Conservation (phyloP, 139 green algal species). For the Chlorella sp. region DNA sequence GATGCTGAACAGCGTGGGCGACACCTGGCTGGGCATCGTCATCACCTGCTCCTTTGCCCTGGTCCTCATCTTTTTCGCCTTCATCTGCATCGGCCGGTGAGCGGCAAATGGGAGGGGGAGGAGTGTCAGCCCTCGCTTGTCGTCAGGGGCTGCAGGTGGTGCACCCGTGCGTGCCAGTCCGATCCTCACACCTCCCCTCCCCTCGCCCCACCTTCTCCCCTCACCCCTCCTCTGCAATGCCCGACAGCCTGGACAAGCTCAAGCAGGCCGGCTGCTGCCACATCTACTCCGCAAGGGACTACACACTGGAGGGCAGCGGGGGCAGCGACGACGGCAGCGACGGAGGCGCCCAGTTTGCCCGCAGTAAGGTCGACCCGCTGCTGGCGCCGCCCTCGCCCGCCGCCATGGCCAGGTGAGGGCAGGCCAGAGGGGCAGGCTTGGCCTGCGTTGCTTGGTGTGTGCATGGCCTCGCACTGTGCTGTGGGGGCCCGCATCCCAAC, state of each 20-base stretch:
- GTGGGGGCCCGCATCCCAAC: neutral
- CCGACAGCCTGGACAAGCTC: conserved; percentile 23
- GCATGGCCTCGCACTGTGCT: neutral
- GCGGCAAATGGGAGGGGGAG: neutral
- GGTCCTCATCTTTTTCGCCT: neutral
- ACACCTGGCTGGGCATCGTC: conserved; percentile 12
- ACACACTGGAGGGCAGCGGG: neutral
- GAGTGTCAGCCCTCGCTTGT: too few relatives aligned
- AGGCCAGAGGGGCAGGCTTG: too few relatives aligned
- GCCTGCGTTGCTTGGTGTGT: too few relatives aligned
- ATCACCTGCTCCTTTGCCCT: conserved; percentile 12
- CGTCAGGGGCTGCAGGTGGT: neutral
- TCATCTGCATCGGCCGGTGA: conserved; percentile 19
- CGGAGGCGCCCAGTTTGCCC: neutral
- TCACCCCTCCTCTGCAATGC: neutral
- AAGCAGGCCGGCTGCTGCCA: conserved; percentile 5
- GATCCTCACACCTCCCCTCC: neutral
- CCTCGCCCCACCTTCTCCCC: neutral
- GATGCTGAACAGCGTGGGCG: neutral
- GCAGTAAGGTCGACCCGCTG: neutral
- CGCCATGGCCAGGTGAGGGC: conserved; percentile 15
- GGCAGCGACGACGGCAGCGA: neutral
- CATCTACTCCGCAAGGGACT: conserved; percentile 12
- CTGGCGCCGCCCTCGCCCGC: neutral
- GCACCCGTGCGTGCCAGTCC: neutral